These are phyloP conservation scores for Podospora australis DNA, from an alignment of 495 filamentous ascomycete species.

Conservation along the genomic window DNA sequence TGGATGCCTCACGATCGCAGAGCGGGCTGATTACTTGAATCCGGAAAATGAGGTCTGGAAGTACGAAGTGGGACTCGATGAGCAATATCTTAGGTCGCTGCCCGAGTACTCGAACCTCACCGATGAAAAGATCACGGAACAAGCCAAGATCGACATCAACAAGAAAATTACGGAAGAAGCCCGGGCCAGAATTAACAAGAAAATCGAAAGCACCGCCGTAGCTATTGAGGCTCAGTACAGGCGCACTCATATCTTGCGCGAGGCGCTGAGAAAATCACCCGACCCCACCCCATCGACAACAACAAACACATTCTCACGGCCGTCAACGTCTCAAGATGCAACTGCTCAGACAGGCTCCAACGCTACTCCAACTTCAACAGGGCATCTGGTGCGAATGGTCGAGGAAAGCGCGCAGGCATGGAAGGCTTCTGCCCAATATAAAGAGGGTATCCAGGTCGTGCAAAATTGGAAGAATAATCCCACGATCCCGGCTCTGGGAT, in stretches of 20 bases:
- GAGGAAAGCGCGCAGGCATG: not conserved
- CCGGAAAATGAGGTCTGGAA: constrained; percentile 11
- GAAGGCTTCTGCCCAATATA: not conserved
- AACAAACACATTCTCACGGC: not conserved
- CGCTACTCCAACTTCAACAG: not conserved
- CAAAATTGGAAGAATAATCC: constrained; percentile 1
- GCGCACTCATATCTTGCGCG: constrained; percentile 16
- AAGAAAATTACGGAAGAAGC: constrained; percentile 16
- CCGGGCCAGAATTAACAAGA: constrained; percentile 7
- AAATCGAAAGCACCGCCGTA: constrained; percentile 13
- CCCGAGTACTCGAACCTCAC: not conserved
- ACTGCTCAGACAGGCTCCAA: too few species aligned
- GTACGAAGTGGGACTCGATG: constrained; percentile 8
- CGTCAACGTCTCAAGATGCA: too few species aligned
- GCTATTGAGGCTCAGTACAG: constrained; percentile 15
- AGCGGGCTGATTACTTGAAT: constrained; percentile 18
- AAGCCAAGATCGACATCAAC: constrained; percentile 5
- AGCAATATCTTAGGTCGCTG: not conserved
- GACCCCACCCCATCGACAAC: not conserved
- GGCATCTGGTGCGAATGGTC: not conserved
- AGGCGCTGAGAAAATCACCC: constrained; percentile 8
- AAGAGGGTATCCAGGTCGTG: not conserved
- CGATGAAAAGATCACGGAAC: not conserved
- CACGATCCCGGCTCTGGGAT: not conserved
- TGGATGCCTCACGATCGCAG: constrained; percentile 26